Conservation (phyloP, 768 basidiomycete species). For the Boletus subcaerulescens region DNA sequence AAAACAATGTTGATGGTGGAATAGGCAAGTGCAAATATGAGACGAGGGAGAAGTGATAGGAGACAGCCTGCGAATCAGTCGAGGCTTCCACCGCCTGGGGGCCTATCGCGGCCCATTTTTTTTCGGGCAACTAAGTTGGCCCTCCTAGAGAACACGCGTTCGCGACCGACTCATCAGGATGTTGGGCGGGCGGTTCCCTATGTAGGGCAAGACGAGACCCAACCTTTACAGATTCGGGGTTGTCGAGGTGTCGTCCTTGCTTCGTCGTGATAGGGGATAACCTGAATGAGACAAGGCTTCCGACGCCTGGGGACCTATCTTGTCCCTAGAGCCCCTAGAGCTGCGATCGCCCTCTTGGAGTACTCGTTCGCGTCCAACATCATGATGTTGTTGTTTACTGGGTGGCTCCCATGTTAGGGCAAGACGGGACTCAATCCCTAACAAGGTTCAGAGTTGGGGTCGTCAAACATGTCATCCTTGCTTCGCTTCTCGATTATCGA, state of each 20-base stretch:
- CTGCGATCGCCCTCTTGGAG: no score
- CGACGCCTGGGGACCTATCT: no score
- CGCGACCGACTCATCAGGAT: background rate
- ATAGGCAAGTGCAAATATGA: conserved; percentile 1
- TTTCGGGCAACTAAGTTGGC: background rate
- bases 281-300: no score
- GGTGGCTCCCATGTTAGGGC: no score
- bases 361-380: no score
- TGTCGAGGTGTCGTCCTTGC: no score
- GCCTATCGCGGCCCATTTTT: no score
- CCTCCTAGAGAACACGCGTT: background rate
- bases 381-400: no score
- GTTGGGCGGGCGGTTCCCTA: background rate
- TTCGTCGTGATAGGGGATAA: no score
- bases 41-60: background rate
- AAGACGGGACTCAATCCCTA: no score
- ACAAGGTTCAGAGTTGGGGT: background rate
- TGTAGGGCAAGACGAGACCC: background rate
- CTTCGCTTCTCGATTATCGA: conserved; percentile 62
- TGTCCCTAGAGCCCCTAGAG: no score
- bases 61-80: background rate
- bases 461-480: background rate
- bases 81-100: no score
- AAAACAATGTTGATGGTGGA: background rate
- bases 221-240: background rate